These are phyloP conservation scores for Wakefieldia striispora DNA, from an alignment of 768 basidiomycete species.

Conservation along the genomic window DNA sequence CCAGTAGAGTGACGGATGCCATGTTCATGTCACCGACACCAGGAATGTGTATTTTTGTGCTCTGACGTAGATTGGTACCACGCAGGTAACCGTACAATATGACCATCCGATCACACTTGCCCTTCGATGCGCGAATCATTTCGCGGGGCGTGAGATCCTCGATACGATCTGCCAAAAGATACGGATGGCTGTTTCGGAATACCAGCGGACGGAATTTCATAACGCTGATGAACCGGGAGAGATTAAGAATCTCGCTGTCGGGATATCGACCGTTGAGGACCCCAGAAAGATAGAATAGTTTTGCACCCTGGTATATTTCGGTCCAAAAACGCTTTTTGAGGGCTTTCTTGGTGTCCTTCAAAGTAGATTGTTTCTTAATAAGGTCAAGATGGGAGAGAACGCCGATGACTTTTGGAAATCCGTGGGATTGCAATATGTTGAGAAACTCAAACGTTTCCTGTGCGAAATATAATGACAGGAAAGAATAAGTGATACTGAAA, in stretches of 20 bases:
- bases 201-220: slow-evolving; percentile 99
- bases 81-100: slow-evolving; percentile 94
- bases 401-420: slow-evolving; percentile 98
- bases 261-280: slow-evolving; percentile 97
- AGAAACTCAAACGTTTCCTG: slow-evolving; percentile 99
- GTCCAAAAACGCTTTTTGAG: slow-evolving; percentile 99
- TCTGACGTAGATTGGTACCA: slow-evolving; percentile 76
- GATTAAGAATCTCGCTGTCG: slow-evolving; percentile 93
- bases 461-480: neutral
- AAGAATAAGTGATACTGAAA: neutral
- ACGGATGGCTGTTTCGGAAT: slow-evolving; percentile 94
- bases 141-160: slow-evolving; percentile 95
- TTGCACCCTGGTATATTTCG: slow-evolving; percentile 98
- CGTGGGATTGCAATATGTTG: slow-evolving; percentile 94
- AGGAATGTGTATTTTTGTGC: slow-evolving; percentile 88
- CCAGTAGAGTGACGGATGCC: slow-evolving; percentile 66
- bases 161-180: slow-evolving; percentile 90
- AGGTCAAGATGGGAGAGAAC: slow-evolving; percentile 95
- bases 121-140: slow-evolving; percentile 67
- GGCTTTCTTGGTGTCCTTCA: slow-evolving; percentile 87
- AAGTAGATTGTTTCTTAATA: slow-evolving; percentile 85
- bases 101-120: slow-evolving; percentile 91
- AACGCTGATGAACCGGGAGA: slow-evolving; percentile 93
- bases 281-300: slow-evolving; percentile 96
- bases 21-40: slow-evolving; percentile 90